These are phyloP conservation scores for Colletotrichum scovillei DNA, from an alignment of 2,329 filamentous ascomycete genomes.

Conservation along the genomic window DNA sequence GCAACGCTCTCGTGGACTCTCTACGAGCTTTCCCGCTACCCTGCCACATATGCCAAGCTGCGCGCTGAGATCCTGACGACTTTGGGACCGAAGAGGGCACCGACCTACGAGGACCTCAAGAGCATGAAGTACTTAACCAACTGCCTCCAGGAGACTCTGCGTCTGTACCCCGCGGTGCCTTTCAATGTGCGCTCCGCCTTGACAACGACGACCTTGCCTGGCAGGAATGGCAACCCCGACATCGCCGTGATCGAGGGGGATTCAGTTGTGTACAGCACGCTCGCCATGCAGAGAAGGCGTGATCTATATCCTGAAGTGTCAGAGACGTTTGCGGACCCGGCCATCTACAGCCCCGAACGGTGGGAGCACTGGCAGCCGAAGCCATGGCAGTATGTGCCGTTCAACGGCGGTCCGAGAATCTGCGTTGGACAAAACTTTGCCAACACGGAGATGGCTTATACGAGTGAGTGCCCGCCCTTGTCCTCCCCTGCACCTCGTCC, in stretches of 20 bases:
- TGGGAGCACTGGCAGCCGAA: slow-evolving; percentile 64
- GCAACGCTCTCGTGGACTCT: slow-evolving; percentile 61
- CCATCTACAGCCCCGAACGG: slow-evolving; percentile 59
- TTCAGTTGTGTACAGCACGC: slow-evolving; percentile 60
- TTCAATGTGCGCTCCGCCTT: slow-evolving; percentile 82
- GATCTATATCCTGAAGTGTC: slow-evolving; percentile 59
- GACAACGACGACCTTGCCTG: slow-evolving; percentile 78
- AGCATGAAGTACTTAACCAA: slow-evolving; percentile 83
- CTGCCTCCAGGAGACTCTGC: slow-evolving; percentile 80
- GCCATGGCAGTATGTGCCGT: slow-evolving; percentile 64
- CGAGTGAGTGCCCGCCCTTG: slow-evolving; percentile 43
- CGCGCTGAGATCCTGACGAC: slow-evolving; percentile 51
- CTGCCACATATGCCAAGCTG: slow-evolving; percentile 53
- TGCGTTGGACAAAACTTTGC: slow-evolving; percentile 71
- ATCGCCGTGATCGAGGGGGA: slow-evolving; percentile 60
- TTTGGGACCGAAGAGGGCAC: slow-evolving; percentile 57
- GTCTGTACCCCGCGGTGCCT: slow-evolving; percentile 82
- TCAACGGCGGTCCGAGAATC: slow-evolving; percentile 39
- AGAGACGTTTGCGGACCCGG: slow-evolving; percentile 49
- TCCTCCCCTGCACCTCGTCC: background rate
- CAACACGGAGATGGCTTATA: slow-evolving; percentile 66
- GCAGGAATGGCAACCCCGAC: slow-evolving; percentile 42
- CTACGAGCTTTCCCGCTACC: slow-evolving; percentile 53
- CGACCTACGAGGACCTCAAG: slow-evolving; percentile 42
- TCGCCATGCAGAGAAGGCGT: slow-evolving; percentile 61